Evolutionary conservation across 2,329 filamentous ascomycete genomes (phyloP), one percentile per base, ranked within the genome.

Genomic region (Conoideocrella luteorostrata): DNA sequence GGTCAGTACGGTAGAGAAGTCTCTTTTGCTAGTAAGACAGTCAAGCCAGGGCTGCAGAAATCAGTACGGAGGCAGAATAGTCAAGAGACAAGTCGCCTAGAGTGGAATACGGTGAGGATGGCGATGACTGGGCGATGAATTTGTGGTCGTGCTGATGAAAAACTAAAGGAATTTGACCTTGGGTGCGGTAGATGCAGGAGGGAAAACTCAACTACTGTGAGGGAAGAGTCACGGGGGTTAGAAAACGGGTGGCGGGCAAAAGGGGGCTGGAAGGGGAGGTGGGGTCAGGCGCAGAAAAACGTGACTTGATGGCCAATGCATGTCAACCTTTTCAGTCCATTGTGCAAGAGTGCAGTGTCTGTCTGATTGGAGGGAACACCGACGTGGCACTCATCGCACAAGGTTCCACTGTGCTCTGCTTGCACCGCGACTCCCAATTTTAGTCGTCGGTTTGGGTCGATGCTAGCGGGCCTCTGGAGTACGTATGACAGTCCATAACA

Each of bases 261-360:
- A 32, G 18, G 33, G n/a, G n/a, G n/a, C n/a, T n/a, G n/a, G n/a
- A n/a, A n/a, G n/a, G n/a, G n/a, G n/a, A n/a, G n/a, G n/a, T n/a
- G n/a, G n/a, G 13, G 37, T 39, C 37, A 40, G 37, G 39, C 34
- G 33, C 26, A 30, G 33, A 22, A 34, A 45, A 45, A 45, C 39
- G 33, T 41, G 42, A 44, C 42, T 39, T 39, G 42, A 13, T 10
- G 15, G n/a, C 41, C 35, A 28, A 30, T 32, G 37, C n/a, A n/a
- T n/a, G n/a, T n/a, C n/a, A n/a, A n/a, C n/a, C n/a, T n/a, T n/a
- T n/a, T n/a, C n/a, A n/a, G n/a, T n/a, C n/a, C n/a, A n/a, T n/a
- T n/a, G n/a, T n/a, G n/a, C n/a, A n/a, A n/a, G n/a, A n/a, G n/a
- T n/a, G n/a, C n/a, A n/a, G n/a, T n/a, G n/a, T n/a, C n/a, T n/a